Base-by-base conservation (phyloP, 192 early-diverging fungal genomes). In the Coemansia aciculifera region DNA sequence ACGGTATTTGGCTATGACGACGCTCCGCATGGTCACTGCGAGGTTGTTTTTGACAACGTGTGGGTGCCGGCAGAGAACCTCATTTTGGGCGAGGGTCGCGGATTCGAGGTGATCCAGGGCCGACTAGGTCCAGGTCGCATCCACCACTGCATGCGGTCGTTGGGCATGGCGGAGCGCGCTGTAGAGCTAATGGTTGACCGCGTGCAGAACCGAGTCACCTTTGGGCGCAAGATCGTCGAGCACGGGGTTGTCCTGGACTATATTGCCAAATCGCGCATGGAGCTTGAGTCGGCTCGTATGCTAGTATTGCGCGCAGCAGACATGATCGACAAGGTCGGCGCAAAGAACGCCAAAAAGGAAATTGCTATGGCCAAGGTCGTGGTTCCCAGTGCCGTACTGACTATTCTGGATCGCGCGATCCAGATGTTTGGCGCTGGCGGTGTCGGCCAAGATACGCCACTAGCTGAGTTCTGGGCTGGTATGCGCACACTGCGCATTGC, bases 71-170 rank as follows among this genome's bases (percentile, higher is more conserved):
- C 79, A 21, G 87, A 91, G 46, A 95, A 95, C 79, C 90, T 99
- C 63, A 81, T 99, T 31, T 85, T 96, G 36, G 96, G 96, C 48
- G 93, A 95, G 72, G 97, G 97, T n/a, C 87, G 97, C 67, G 97
- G 97, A 0, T 99, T 99, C 75, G 97, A 99, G 72, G 87, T 99
- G 48, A 92, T 99, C 68, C 97, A 99, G 85, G 97, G 96, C 17
- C 86, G 97, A 5, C 85, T 99, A 36, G 97, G 97, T 5, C 97
- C 97, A 31, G 89, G 86, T 21, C 92, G 96, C 59, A 94, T 98
- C 79, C 97, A 99, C 87, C 96, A 98, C 85, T 97, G 95, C 83
- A 97, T 98, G 96, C 91, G 96, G 38, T 84, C 89, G 11, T 92
- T 99, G 63, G 97, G 97, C 32, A 87, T 93, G 82, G 95, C 92